These are phyloP conservation scores for Paecilomyces dactylethromorphus DNA, from an alignment of 2,329 filamentous ascomycete species.

Conservation along the genomic window DNA sequence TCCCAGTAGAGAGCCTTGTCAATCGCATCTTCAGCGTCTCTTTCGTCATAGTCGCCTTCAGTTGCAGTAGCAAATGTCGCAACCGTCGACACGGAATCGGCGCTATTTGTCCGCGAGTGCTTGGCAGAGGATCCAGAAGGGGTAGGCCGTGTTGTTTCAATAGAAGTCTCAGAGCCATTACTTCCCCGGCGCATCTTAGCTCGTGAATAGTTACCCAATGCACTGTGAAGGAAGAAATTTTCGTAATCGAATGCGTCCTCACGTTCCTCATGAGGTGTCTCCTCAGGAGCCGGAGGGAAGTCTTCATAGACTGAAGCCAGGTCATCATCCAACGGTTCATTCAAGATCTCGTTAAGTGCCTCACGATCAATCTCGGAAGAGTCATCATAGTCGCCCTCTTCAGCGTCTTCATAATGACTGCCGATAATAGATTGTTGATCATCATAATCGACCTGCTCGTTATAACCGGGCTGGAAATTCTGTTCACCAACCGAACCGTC, in stretches of 20 bases:
- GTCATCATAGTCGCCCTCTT: slow-evolving; percentile 33
- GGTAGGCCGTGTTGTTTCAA: slow-evolving; percentile 42
- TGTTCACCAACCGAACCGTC: slow-evolving; percentile 1
- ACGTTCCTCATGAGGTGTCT: slow-evolving; percentile 80
- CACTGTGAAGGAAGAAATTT: slow-evolving; percentile 89
- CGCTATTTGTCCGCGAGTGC: slow-evolving; percentile 48
- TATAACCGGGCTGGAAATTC: background rate
- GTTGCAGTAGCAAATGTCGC: slow-evolving; percentile 59
- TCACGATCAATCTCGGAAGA: slow-evolving; percentile 55
- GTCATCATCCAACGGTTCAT: slow-evolving; percentile 24
- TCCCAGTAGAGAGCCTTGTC: slow-evolving; percentile 35
- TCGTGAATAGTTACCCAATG: slow-evolving; percentile 60
- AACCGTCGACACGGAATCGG: slow-evolving; percentile 55
- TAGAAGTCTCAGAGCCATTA: slow-evolving; percentile 40
- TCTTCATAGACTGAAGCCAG: slow-evolving; percentile 12
- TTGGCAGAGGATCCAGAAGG: slow-evolving; percentile 11
- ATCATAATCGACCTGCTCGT: slow-evolving; percentile 12
- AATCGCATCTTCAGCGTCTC: slow-evolving; percentile 31
- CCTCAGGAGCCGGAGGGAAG: slow-evolving; percentile 39
- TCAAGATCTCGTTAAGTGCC: slow-evolving; percentile 50
- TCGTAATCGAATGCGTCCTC: slow-evolving; percentile 96
- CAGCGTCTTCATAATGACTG: slow-evolving; percentile 38
- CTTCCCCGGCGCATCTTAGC: slow-evolving; percentile 22
- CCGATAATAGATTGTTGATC: slow-evolving; percentile 24
- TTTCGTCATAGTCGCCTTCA: slow-evolving; percentile 40